Base-by-base conservation (phyloP, 306 rosid genomes). In the Mucuna pruriens region DNA sequence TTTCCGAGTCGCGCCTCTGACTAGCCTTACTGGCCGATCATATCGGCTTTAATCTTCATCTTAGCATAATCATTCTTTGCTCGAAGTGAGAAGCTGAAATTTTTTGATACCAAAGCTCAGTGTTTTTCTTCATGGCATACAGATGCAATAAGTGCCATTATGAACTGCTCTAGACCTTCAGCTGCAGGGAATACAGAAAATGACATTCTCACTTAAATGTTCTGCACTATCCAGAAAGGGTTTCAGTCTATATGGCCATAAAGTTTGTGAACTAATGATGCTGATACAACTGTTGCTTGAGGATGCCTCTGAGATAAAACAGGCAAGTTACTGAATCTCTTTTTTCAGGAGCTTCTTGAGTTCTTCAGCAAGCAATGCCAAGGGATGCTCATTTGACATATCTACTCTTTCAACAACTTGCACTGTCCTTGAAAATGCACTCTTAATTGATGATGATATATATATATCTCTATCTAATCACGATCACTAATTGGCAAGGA, bases 361-460 rank as follows among this genome's bases (percentile, higher is more conserved):
- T 85, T 92, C 99, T 87, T 91, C 98, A 23, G 98, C 99, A 81
- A 95, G 97, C 85, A 93, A 86, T 83, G 97, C 93, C 90, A 95
- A 85, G 73, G 89, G 92, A 87, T 93, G 99, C 83, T 91, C 99
- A 39, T 86, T 89, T 19, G 83, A 87, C 77, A 84, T 78, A 54
- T 91, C 98, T 83, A 83, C 78, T 83, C 89, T 91, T 51, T 93
- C 99, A 82, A 91, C 90, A 86, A 85, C 82, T 65, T 86, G 96
- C 77, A 89, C 75, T 38, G 84, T 83, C 93, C 99, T 88, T 66
- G 93, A 54, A 89, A 93, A 95, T 54, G 87, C 97, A 82, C 74
- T 81, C 89, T 92, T 95, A 63, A 86, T 86, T 71, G 99, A 93
- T 66, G 97, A 90, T 61, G 85, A 84, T 74, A 95, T 81, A 73